Evolutionary conservation across 108 stramenopile species (phyloP).

Genomic region (Cyclostephanos tholiformis): DNA sequence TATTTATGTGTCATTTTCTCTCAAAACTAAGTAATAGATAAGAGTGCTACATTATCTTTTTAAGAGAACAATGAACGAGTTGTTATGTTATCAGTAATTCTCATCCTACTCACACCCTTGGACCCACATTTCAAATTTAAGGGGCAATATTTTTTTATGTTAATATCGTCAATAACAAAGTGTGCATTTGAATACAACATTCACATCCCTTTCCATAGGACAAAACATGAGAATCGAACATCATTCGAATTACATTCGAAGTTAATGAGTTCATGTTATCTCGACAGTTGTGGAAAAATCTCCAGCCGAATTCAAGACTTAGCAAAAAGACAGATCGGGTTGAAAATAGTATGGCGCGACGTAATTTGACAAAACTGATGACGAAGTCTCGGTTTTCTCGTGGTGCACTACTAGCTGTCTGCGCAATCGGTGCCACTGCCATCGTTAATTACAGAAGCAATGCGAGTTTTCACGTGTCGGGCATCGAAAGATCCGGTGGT

Average conservation of each 20-base stretch:
- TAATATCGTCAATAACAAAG: too few relatives aligned
- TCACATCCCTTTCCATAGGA: background rate
- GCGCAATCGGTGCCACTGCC: background rate
- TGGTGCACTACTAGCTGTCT: background rate
- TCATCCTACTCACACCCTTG: too few relatives aligned
- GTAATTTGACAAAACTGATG: background rate
- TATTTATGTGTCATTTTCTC: too few relatives aligned
- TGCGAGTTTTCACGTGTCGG: background rate
- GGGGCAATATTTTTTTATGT: too few relatives aligned
- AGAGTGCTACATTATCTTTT: too few relatives aligned
- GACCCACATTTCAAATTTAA: too few relatives aligned
- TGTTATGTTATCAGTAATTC: too few relatives aligned
- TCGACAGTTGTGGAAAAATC: background rate
- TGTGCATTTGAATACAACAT: too few relatives aligned
- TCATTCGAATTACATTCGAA: slow-evolving; percentile 2
- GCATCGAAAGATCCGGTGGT: too few relatives aligned
- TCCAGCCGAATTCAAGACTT: background rate
- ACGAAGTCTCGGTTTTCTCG: background rate
- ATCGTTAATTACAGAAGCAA: slow-evolving; percentile 1
- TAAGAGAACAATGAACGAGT: too few relatives aligned
- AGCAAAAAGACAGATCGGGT: background rate
- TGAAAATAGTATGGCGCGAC: background rate
- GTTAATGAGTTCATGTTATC: background rate
- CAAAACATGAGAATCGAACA: background rate
- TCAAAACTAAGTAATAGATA: too few relatives aligned